Evolutionary conservation across 139 green algal genomes (phyloP).

Genomic region (Diplosphaera chodatii): DNA sequence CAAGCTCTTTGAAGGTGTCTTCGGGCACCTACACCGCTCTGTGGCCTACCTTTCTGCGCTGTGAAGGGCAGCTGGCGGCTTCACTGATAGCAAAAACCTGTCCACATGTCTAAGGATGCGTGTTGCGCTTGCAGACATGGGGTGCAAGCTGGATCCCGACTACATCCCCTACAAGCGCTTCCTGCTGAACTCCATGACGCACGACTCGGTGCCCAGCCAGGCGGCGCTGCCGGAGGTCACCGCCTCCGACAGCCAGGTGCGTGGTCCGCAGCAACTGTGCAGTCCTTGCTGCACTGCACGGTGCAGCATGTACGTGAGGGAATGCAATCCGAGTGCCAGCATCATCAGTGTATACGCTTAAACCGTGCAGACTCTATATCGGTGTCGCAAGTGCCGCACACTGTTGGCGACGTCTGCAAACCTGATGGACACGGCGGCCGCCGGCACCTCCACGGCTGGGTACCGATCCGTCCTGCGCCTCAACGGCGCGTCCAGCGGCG

Average conservation of each 20-base stretch:
- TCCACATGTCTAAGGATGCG: no score
- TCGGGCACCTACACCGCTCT: no score
- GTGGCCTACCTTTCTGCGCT: no score
- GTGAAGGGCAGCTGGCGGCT: no score
- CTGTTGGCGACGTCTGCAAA: slow-evolving; percentile 53
- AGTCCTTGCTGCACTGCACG: no score
- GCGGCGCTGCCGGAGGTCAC: slow-evolving; percentile 9
- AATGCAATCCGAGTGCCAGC: no score
- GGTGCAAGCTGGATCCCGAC: slow-evolving; percentile 38
- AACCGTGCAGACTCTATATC: slow-evolving; percentile 34
- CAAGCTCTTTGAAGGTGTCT: slow-evolving; percentile 49
- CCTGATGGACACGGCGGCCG: slow-evolving; percentile 47
- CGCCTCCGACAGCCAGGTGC: neutral
- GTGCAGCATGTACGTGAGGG: no score
- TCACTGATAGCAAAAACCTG: no score
- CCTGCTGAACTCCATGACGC: slow-evolving; percentile 29
- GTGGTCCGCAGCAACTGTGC: no score
- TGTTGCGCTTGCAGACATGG: slow-evolving; percentile 14
- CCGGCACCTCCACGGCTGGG: slow-evolving; percentile 24
- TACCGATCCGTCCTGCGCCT: no score
- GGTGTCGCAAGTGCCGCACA: slow-evolving; percentile 71
- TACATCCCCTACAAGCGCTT: slow-evolving; percentile 60
- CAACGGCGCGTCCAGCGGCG: no score
- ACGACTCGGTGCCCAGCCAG: neutral
- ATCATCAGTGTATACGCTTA: no score